Conservation (phyloP, 2,329 filamentous ascomycete species). For the Clonostachys byssicola region DNA sequence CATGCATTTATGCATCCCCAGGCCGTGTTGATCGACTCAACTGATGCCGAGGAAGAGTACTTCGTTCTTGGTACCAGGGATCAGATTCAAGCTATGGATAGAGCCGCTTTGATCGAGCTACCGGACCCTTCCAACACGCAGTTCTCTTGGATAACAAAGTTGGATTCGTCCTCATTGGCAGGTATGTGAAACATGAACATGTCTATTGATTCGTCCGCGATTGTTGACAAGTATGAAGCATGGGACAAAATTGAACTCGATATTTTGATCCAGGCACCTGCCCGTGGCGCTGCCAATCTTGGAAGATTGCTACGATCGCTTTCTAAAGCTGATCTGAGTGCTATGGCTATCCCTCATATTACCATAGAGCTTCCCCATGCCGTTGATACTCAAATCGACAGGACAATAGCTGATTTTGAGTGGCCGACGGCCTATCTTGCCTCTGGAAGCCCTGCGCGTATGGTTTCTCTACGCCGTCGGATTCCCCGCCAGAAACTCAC, state of each 20-base stretch:
- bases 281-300: constrained; percentile 68
- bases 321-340: constrained; percentile 69
- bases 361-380: constrained; percentile 78
- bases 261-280: constrained; percentile 74
- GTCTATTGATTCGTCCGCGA: neutral
- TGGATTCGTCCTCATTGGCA: constrained; percentile 69
- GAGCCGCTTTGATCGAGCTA: constrained; percentile 69
- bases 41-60: constrained; percentile 61
- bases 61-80: constrained; percentile 58
- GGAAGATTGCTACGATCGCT: constrained; percentile 76
- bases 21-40: constrained; percentile 68
- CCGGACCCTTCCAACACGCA: constrained; percentile 58
- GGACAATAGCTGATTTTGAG: constrained; percentile 58
- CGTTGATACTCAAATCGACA: constrained; percentile 60
- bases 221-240: constrained; percentile 33
- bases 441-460: constrained; percentile 36
- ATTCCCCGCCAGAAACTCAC: constrained; percentile 57
- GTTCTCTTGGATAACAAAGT: constrained; percentile 71
- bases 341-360: constrained; percentile 65
- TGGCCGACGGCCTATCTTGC: constrained; percentile 55
- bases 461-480: constrained; percentile 70
- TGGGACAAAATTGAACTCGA: constrained; percentile 81
- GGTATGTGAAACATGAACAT: constrained; percentile 35
- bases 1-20: constrained; percentile 73
- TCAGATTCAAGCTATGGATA: constrained; percentile 43